These are phyloP conservation scores for Cladosporium oxysporum DNA, from an alignment of 2,329 filamentous ascomycete species.

Conservation along the genomic window DNA sequence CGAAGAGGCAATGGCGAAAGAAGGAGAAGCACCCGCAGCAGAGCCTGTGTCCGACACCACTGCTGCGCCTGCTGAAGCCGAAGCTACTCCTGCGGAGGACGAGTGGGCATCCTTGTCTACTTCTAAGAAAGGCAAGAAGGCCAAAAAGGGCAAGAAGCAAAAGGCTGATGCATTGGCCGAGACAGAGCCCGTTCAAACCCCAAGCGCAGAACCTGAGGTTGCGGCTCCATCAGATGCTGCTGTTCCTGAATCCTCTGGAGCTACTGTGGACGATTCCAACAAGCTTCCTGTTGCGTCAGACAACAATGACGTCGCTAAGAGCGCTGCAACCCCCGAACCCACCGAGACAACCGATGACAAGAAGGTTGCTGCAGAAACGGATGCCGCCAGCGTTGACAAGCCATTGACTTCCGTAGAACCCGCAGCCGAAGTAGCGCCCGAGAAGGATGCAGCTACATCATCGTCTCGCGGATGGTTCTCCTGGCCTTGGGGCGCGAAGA, in stretches of 20 bases:
- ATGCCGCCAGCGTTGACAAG: not conserved
- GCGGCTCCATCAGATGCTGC: not conserved
- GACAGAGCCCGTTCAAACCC: constrained; percentile 14
- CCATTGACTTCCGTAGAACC: not conserved
- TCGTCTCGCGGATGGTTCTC: constrained; percentile 8
- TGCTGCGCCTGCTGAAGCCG: not conserved
- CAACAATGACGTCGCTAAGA: not conserved
- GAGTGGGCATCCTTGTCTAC: constrained; percentile 16
- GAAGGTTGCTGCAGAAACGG: not conserved
- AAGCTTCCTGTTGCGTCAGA: not conserved
- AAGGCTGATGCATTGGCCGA: constrained; percentile 21
- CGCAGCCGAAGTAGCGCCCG: not conserved
- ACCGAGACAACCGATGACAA: not conserved
- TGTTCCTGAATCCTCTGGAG: not conserved
- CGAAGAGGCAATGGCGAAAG: not conserved
- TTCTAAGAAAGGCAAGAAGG: constrained; percentile 34
- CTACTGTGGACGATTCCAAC: not conserved
- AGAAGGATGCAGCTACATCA: not conserved
- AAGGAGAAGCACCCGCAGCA: not conserved
- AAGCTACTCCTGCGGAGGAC: constrained; percentile 23
- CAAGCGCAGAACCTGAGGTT: not conserved
- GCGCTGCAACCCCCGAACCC: not conserved
- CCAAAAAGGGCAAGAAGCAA: constrained; percentile 31
- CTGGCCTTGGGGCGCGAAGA: constrained; percentile 10
- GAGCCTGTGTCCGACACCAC: not conserved